phyloP scores from a whole-genome alignment of 1,284 basidiomycete species.

The Pterulicium gracile region DNA sequence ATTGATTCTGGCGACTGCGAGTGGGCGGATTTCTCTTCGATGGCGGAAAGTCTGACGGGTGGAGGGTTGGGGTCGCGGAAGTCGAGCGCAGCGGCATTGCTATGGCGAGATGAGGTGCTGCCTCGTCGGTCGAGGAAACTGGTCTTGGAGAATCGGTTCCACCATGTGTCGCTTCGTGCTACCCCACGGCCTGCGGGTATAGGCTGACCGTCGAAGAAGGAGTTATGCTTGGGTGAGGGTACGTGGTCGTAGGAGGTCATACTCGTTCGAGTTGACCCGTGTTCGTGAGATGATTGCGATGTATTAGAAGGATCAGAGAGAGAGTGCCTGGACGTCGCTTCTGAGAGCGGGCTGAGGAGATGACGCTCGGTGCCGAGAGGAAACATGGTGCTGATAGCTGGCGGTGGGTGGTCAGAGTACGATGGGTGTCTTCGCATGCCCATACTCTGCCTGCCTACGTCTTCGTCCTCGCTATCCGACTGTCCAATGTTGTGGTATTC shows the following conservation, averaged over 20 bases:
- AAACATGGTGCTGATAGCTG: slow-evolving; percentile 20
- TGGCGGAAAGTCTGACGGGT: slow-evolving; percentile 39
- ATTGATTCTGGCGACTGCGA: slow-evolving; percentile 21
- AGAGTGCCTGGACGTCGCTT: slow-evolving; percentile 18
- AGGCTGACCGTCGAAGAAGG: slow-evolving; percentile 22
- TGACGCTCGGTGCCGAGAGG: slow-evolving; percentile 21
- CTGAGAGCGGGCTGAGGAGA: slow-evolving; percentile 27
- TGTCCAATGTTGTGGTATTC: slow-evolving; percentile 15
- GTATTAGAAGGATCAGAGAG: slow-evolving; percentile 19
- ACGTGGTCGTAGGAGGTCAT: slow-evolving; percentile 16
- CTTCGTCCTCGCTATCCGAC: slow-evolving; percentile 16
- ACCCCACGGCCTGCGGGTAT: background rate
- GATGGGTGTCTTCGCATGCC: slow-evolving; percentile 15
- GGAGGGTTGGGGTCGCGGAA: slow-evolving; percentile 66
- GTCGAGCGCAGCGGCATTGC: slow-evolving; percentile 23
- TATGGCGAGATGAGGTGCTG: slow-evolving; percentile 31
- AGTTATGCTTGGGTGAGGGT: slow-evolving; percentile 21
- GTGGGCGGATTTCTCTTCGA: slow-evolving; percentile 35
- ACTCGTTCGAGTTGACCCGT: slow-evolving; percentile 2
- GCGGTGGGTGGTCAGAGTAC: slow-evolving; percentile 16
- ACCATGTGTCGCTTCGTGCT: slow-evolving; percentile 34
- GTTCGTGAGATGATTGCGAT: slow-evolving; percentile 19
- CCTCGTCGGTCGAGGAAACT: slow-evolving; percentile 42
- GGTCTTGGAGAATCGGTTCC: slow-evolving; percentile 32
- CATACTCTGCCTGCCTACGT: slow-evolving; percentile 10